These are phyloP conservation scores for Peniophora sp. DNA, from an alignment of 1,284 basidiomycete genomes.

Conservation along the genomic window DNA sequence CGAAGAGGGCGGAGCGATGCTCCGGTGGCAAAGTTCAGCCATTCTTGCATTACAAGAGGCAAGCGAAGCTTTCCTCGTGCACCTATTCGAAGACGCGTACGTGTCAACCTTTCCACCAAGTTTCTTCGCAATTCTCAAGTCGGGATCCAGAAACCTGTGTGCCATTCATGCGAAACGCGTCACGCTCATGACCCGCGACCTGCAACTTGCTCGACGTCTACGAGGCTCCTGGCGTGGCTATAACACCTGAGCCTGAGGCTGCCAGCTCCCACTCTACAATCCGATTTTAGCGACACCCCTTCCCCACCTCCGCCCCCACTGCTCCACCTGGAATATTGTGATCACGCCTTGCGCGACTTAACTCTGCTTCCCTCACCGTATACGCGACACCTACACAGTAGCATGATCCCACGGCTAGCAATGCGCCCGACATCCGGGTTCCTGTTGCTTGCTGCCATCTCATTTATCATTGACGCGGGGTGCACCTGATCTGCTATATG, in stretches of 20 bases:
- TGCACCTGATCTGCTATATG: too few relatives aligned
- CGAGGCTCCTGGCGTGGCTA: slow-evolving; percentile 70
- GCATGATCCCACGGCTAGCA: too few relatives aligned
- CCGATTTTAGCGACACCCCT: background rate
- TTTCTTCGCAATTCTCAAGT: slow-evolving; percentile 5
- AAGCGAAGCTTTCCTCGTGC: slow-evolving; percentile 89
- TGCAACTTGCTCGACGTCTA: slow-evolving; percentile 92
- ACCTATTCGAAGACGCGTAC: slow-evolving; percentile 94
- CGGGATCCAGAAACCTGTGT: slow-evolving; percentile 69
- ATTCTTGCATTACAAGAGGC: slow-evolving; percentile 90
- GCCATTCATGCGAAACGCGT: slow-evolving; percentile 98
- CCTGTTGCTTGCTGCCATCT: too few relatives aligned
- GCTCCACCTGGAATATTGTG: too few relatives aligned
- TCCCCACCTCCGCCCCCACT: background rate
- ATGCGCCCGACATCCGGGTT: too few relatives aligned
- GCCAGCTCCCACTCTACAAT: background rate
- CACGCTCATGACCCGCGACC: slow-evolving; percentile 96
- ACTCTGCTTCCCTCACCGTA: too few relatives aligned
- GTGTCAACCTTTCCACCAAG: slow-evolving; percentile 26
- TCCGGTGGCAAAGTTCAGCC: slow-evolving; percentile 91
- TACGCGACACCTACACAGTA: too few relatives aligned
- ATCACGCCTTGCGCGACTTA: too few relatives aligned
- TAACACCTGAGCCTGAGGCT: slow-evolving; percentile 8
- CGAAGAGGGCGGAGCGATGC: slow-evolving; percentile 45
- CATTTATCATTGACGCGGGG: too few relatives aligned